Base-by-base conservation (phyloP, 805 yeast species). In the Schwanniomyces occidentalis region DNA sequence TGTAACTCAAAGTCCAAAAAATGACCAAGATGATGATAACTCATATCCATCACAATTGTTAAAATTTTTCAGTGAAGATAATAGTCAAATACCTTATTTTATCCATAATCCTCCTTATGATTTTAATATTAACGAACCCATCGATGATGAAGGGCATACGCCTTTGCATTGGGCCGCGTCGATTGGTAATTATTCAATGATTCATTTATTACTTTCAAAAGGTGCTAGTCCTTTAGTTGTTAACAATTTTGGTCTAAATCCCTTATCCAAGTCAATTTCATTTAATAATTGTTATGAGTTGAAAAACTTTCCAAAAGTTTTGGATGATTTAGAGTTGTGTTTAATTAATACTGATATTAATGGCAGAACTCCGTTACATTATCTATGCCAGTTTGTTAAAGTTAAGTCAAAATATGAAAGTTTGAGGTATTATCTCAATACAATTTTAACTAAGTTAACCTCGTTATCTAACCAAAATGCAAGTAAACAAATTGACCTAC, bases 161-260 rank as follows among this genome's bases (percentile, higher is more conserved):
- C 84, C 95, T 2, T 80, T 93, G 47, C 99, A 93, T 61, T 93
- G 98, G 97, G 95, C 98, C 0, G 88, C 97, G 41, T 85, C 98
- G 1, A 88, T 93, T 76, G 99, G 98, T 3, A 86, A 82, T 54
- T 61, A 83, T 21, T 75, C 74, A 30, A 80, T 90, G 61, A 80
- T 87, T 37, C 93, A 84, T 46, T 75, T 89, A 9, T 69, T 93
- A 26, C 62, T 87, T 19, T 70, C 79, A 18, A 78, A 82, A 24
- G 95, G 96, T 4, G 93, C 95, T 2, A 76, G 81, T 60, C 66
- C 73, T 12, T 49, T 68, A 27, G 69, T 60, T 16, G 74, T 77
- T 37, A 73, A 79, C 40, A 73, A 64, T 42, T 63, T 74, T 28
- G 96, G 96, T 0, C 87, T 90, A 53, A 90, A 89, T 15, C 95